Conservation (phyloP, 2,329 filamentous ascomycete genomes). For the Botrytis deweyae region DNA sequence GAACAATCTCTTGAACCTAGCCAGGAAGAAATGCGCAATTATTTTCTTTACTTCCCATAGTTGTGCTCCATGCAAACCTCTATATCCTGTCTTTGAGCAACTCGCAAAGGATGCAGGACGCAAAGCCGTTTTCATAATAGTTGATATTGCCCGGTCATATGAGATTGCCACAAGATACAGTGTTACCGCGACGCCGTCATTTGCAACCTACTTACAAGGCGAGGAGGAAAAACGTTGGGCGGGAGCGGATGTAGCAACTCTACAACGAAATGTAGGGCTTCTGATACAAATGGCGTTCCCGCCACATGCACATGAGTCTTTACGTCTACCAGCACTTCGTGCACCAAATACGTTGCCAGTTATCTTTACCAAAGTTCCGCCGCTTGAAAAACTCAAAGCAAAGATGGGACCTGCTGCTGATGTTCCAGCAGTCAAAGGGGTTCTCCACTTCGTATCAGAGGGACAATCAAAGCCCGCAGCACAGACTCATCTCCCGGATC, state of each 20-base stretch:
- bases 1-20: slow-evolving; percentile 57
- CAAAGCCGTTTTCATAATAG: slow-evolving; percentile 73
- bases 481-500: slow-evolving; percentile 68
- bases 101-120: slow-evolving; percentile 70
- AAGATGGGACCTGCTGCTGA: slow-evolving; percentile 70
- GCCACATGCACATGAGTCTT: slow-evolving; percentile 69
- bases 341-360: slow-evolving; percentile 59
- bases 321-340: slow-evolving; percentile 70
- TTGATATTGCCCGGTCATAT: slow-evolving; percentile 70
- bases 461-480: slow-evolving; percentile 58
- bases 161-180: slow-evolving; percentile 64
- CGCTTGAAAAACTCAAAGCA: slow-evolving; percentile 74
- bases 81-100: slow-evolving; percentile 80
- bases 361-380: slow-evolving; percentile 76
- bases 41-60: slow-evolving; percentile 92
- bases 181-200: slow-evolving; percentile 80
- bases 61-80: slow-evolving; percentile 78
- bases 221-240: slow-evolving; percentile 76
- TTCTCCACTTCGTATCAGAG: slow-evolving; percentile 70
- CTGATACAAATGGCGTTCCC: slow-evolving; percentile 74
- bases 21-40: slow-evolving; percentile 68
- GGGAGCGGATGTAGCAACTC: slow-evolving; percentile 66
- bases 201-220: slow-evolving; percentile 79
- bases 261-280: slow-evolving; percentile 71
- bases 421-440: slow-evolving; percentile 57